Evolutionary conservation across 2,329 filamentous ascomycete species (phyloP).

Genomic region (Didymella segeticola): DNA sequence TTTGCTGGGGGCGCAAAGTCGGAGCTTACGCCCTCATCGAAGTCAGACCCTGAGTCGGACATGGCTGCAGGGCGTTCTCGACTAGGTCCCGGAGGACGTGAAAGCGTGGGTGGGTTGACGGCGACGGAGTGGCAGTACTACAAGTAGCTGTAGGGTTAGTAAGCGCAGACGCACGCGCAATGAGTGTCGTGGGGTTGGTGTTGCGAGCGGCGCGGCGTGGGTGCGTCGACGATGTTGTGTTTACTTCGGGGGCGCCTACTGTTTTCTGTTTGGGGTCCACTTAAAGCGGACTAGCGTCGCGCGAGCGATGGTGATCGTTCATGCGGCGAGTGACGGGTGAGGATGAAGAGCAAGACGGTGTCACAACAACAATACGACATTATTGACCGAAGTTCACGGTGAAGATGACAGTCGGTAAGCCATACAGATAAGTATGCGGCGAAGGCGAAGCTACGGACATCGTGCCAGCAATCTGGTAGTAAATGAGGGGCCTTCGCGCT

Average conservation of each 20-base stretch:
- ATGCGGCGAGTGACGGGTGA: slow-evolving; percentile 2
- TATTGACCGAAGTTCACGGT: background rate
- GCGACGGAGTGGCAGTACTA: background rate
- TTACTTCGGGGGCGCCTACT: slow-evolving; percentile 12
- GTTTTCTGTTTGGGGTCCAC: slow-evolving; percentile 20
- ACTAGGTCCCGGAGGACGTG: slow-evolving; percentile 38
- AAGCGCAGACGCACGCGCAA: slow-evolving; percentile 7
- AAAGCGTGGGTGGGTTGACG: slow-evolving; percentile 11
- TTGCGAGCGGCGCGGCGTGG: slow-evolving; percentile 6
- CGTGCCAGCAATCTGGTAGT: background rate
- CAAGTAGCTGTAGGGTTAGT: slow-evolving; percentile 6
- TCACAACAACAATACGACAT: background rate
- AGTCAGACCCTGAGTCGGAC: slow-evolving; percentile 53
- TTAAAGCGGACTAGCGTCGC: slow-evolving; percentile 6
- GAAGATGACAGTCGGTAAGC: background rate
- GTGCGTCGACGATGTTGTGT: slow-evolving; percentile 13
- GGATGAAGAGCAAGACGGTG: background rate
- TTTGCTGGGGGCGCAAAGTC: slow-evolving; percentile 53
- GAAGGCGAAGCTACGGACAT: background rate
- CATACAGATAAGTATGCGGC: background rate
- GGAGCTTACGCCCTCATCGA: slow-evolving; percentile 53
- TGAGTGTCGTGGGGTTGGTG: slow-evolving; percentile 5
- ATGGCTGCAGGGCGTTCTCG: slow-evolving; percentile 37
- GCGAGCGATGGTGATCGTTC: slow-evolving; percentile 4
- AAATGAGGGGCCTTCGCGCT: background rate